Evolutionary conservation across 148 eudicot species (phyloP).

Genomic region (Dysphania ambrosioides): DNA sequence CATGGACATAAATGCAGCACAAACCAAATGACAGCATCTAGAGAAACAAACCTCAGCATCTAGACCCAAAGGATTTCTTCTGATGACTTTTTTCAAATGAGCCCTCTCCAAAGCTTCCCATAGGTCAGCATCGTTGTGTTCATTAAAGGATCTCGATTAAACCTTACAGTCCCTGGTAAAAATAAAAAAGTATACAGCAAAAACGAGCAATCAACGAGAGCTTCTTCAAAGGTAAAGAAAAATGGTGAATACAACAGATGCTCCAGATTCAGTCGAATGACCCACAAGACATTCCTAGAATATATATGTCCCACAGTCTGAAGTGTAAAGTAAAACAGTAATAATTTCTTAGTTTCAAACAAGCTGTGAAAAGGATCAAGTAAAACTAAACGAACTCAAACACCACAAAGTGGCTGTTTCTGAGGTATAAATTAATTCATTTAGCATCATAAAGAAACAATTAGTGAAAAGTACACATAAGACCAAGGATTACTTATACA

Average conservation of each 20-base stretch:
- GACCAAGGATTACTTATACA: no score
- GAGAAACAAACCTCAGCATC: slow-evolving; percentile 68
- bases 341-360: no score
- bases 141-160: slow-evolving; percentile 91
- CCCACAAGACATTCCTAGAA: background rate
- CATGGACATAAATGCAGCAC: no score
- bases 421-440: no score
- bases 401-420: no score
- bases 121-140: slow-evolving; percentile 81
- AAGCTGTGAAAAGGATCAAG: no score
- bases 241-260: background rate
- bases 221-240: background rate
- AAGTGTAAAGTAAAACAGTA: no score
- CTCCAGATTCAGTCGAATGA: background rate
- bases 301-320: no score
- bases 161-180: slow-evolving; percentile 57
- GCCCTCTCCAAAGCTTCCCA: slow-evolving; percentile 98
- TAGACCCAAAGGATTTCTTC: slow-evolving; percentile 67
- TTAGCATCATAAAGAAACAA: no score
- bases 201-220: no score
- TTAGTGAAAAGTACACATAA: no score
- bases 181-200: slow-evolving; percentile 1
- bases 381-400: no score
- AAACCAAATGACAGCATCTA: slow-evolving; percentile 5
- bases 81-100: slow-evolving; percentile 79